Evolutionary conservation across 768 basidiomycete species (phyloP).

Genomic region (Melanogaster broomeanus): DNA sequence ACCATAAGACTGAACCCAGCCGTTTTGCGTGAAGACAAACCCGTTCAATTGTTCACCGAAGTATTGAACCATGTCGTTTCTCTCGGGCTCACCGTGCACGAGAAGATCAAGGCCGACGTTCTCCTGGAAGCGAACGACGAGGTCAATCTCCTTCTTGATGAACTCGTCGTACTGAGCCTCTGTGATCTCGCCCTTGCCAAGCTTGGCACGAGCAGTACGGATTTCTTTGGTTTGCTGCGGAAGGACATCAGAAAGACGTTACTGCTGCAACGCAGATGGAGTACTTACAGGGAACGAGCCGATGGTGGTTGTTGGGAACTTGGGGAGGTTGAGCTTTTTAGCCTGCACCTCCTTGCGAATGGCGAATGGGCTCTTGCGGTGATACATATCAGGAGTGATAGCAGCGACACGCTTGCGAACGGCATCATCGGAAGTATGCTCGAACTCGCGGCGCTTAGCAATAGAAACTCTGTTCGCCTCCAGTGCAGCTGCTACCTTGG

Average conservation of each 20-base stretch:
- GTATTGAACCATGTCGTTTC: slow-evolving; percentile 99
- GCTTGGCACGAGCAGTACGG: slow-evolving; percentile 93
- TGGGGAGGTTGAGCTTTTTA: slow-evolving; percentile 86
- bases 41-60: slow-evolving; percentile 95
- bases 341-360: slow-evolving; percentile 86
- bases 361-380: slow-evolving; percentile 89
- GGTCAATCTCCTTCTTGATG: slow-evolving; percentile 96
- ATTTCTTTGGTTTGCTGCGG: slow-evolving; percentile 97
- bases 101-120: slow-evolving; percentile 93
- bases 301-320: slow-evolving; percentile 98
- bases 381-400: slow-evolving; percentile 82
- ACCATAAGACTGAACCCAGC: slow-evolving; percentile 99
- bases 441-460: slow-evolving; percentile 91
- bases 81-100: slow-evolving; percentile 98
- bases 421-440: slow-evolving; percentile 88
- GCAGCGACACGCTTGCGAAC: slow-evolving; percentile 94
- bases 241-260: slow-evolving; percentile 10
- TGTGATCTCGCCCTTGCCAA: slow-evolving; percentile 88
- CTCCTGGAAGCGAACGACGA: slow-evolving; percentile 96
- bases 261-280: not conserved
- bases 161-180: slow-evolving; percentile 90
- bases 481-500: slow-evolving; percentile 66
- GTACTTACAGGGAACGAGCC: slow-evolving; percentile 89
- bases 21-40: slow-evolving; percentile 98
- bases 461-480: slow-evolving; percentile 92